phyloP scores from a whole-genome alignment of 345 rosid species.

The Ricinus communis region DNA sequence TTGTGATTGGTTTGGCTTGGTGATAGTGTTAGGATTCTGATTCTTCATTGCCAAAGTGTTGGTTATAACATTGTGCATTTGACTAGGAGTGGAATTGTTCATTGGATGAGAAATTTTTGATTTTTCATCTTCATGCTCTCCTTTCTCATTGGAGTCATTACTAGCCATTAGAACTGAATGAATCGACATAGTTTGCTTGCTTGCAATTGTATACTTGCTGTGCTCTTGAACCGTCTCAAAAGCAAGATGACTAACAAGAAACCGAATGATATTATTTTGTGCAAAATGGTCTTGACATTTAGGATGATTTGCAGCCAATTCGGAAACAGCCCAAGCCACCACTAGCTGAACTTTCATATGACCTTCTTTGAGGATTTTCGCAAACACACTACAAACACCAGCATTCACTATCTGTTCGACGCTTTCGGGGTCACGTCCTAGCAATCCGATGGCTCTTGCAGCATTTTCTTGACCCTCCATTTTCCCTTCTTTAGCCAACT shows the following conservation, averaged over 20 bases:
- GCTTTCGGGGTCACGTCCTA: constrained; percentile 73
- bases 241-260: constrained; percentile 79
- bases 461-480: constrained; percentile 81
- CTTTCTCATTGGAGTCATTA: constrained; percentile 4
- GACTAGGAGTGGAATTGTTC: constrained; percentile 8
- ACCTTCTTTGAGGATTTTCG: constrained; percentile 79
- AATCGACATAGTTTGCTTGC: constrained; percentile 29
- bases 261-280: constrained; percentile 47
- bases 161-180: constrained; percentile 30
- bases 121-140: constrained; percentile 15
- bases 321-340: constrained; percentile 36
- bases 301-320: constrained; percentile 30
- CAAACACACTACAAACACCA: constrained; percentile 69
- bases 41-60: constrained; percentile 4
- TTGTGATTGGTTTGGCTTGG: not conserved
- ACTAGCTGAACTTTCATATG: constrained; percentile 42
- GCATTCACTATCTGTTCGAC: constrained; percentile 77
- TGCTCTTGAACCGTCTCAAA: constrained; percentile 85
- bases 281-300: constrained; percentile 39
- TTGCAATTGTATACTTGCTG: constrained; percentile 30
- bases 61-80: constrained; percentile 1
- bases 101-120: constrained; percentile 19
- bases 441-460: constrained; percentile 70
- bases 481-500: constrained; percentile 70
- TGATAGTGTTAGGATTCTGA: not conserved